These are phyloP conservation scores for Pseudogymnoascus sp. DNA, from an alignment of 2,329 filamentous ascomycete genomes.

Conservation along the genomic window DNA sequence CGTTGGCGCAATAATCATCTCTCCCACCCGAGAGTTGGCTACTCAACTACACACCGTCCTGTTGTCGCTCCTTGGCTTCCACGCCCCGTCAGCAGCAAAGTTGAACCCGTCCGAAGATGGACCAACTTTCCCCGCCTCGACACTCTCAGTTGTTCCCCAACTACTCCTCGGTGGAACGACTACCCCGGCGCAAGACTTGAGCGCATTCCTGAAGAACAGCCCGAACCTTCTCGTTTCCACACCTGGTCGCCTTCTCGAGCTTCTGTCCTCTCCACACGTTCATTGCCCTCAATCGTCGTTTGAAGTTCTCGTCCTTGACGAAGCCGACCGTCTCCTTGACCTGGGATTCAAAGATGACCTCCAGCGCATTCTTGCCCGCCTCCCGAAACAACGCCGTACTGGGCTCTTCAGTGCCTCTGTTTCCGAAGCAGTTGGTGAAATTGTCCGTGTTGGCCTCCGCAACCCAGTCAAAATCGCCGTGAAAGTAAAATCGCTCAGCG, in stretches of 20 bases:
- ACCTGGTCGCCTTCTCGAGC: slow-evolving; percentile 79
- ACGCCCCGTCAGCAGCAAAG: slow-evolving; percentile 66
- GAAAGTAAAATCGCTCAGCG: slow-evolving; percentile 72
- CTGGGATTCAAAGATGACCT: slow-evolving; percentile 90
- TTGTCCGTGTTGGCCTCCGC: slow-evolving; percentile 82
- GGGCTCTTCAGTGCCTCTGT: slow-evolving; percentile 93
- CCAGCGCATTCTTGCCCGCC: slow-evolving; percentile 70
- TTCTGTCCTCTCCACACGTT: slow-evolving; percentile 79
- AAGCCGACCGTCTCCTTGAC: slow-evolving; percentile 87
- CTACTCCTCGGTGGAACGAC: slow-evolving; percentile 79
- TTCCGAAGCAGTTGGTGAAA: slow-evolving; percentile 88
- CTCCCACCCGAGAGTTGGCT: slow-evolving; percentile 87
- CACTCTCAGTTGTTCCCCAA: slow-evolving; percentile 67
- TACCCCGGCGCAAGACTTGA: slow-evolving; percentile 76
- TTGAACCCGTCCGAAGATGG: slow-evolving; percentile 50
- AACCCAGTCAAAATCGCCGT: slow-evolving; percentile 95
- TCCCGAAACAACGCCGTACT: slow-evolving; percentile 90
- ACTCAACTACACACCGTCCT: slow-evolving; percentile 83
- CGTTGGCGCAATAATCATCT: slow-evolving; percentile 83
- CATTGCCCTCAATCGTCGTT: slow-evolving; percentile 85
- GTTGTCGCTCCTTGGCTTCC: slow-evolving; percentile 70
- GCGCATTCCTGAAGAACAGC: slow-evolving; percentile 72
- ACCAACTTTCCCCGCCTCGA: slow-evolving; percentile 40
- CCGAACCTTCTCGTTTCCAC: slow-evolving; percentile 89
- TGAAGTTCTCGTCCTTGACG: slow-evolving; percentile 86